Evolutionary conservation across 441 rosid species (phyloP), one percentile per base, ranked within the genome.

Genomic region (Cnidoscolus chayamansa): DNA sequence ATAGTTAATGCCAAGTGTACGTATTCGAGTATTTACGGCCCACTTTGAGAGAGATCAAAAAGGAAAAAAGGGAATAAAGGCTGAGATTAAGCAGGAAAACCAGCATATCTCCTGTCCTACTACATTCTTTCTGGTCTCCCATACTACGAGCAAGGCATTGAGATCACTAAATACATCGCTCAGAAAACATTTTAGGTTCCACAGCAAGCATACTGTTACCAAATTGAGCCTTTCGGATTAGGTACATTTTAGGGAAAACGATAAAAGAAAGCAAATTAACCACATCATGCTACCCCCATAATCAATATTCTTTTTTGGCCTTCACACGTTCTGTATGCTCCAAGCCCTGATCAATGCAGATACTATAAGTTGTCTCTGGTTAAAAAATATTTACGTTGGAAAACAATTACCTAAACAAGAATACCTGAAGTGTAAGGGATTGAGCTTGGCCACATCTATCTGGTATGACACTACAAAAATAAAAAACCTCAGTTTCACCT

Each of bases 261-360:
- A 40, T 2, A 40, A 40, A 40, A 3, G 7, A 47, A 72, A 73
- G 66, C 31, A 71, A 78, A 72, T 77, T 72, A 73, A 74, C 79
- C 76, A 71, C 74, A 67, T 65, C 72, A 30, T 25, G 53, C 67
- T 61, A 70, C 67, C 69, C 65, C 71, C 56, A 76, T 59, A 49
- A 74, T 67, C 17, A 67, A 56, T 49, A 8, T 47, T 50, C 50
- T 43, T 4, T 54, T 70, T 67, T 65, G 32, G 49, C 61, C 75
- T 40, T 25, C 19, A 67, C 73, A 70, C 80, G 75, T 59, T 72
- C 75, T 74, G 43, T 72, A 70, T 54, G 73, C 85, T 77, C 79
- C 82, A 76, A 65, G 25, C 82, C 84, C 87, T 84, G 82, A 67
- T 79, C 67, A 85, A 79, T 66, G 70, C 74, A 72, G 67, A 79